Conservation (phyloP, 2,329 filamentous ascomycete species). For the Aspergillus spinulosporus region DNA sequence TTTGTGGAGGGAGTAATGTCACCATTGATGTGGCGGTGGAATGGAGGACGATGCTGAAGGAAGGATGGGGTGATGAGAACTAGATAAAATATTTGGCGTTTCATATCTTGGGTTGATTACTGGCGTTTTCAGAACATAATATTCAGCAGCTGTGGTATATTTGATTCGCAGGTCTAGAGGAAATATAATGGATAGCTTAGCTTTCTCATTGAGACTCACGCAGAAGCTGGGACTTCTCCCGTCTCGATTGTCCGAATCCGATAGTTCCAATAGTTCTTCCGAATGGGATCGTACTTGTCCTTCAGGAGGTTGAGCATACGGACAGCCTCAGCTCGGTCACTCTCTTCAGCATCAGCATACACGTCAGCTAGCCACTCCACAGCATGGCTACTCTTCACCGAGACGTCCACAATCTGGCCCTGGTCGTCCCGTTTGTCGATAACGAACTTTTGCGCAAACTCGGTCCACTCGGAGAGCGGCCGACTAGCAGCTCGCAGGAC, state of each 20-base stretch:
- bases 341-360: constrained; percentile 41
- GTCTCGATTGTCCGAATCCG: constrained; percentile 53
- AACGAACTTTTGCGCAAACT: constrained; percentile 57
- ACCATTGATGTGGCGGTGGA: constrained; percentile 60
- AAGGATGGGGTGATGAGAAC: constrained; percentile 35
- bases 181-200: no score
- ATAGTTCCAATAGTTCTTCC: constrained; percentile 91
- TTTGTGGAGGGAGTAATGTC: constrained; percentile 77
- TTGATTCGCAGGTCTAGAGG: no score
- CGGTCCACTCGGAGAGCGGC: constrained; percentile 51
- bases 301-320: constrained; percentile 71
- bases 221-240: constrained; percentile 19
- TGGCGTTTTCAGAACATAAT: constrained; percentile 4
- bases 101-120: neutral
- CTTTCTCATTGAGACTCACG: constrained; percentile 10
- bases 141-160: neutral
- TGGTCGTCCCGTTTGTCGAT: constrained; percentile 45
- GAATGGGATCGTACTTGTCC: constrained; percentile 85
- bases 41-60: constrained; percentile 53
- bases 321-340: constrained; percentile 54
- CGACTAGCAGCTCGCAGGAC: constrained; percentile 67
- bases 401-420: constrained; percentile 27
- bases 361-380: constrained; percentile 52
- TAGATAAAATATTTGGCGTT: constrained; percentile 15
- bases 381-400: constrained; percentile 63